Percentiles rank a stretch among this genome's conserved stretches.
These are phyloP conservation scores for Berberis thunbergii DNA, from an alignment of 164 flowering plant species.

Conservation along the genomic window DNA sequence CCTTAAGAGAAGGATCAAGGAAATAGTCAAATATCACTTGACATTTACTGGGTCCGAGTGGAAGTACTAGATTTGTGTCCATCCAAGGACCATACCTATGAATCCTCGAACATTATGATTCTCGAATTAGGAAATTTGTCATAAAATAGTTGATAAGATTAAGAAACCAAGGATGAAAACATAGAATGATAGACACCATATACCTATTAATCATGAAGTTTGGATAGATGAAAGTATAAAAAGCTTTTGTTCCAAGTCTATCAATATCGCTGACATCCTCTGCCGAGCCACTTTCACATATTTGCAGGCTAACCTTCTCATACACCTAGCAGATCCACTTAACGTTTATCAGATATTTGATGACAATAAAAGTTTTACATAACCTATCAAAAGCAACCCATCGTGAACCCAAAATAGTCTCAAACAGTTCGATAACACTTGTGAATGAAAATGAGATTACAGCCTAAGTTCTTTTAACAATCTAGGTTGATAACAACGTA, in stretches of 20 bases:
- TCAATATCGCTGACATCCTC: slow-evolving; percentile 33
- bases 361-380: neutral
- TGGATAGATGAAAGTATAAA: slow-evolving; percentile 89
- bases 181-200: neutral
- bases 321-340: slow-evolving; percentile 30
- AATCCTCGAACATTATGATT: neutral
- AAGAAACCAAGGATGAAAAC: neutral
- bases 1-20: slow-evolving; percentile 56
- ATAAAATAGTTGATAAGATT: neutral
- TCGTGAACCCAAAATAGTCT: neutral
- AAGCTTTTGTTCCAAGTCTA: slow-evolving; percentile 72
- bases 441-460: neutral
- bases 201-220: slow-evolving; percentile 94
- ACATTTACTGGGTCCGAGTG: slow-evolving; percentile 71
- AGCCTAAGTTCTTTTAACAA: no score
- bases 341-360: slow-evolving; percentile 8
- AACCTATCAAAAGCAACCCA: no score
- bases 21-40: slow-evolving; percentile 85
- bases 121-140: neutral
- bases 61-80: slow-evolving; percentile 92
- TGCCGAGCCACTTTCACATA: slow-evolving; percentile 40
- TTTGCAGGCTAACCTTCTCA: slow-evolving; percentile 85
- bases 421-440: neutral
- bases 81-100: slow-evolving; percentile 96
- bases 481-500: neutral